Evolutionary conservation across 768 basidiomycete species (phyloP), one percentile per base, ranked within the genome.

Genomic region (Tricholoma hemisulphureum): DNA sequence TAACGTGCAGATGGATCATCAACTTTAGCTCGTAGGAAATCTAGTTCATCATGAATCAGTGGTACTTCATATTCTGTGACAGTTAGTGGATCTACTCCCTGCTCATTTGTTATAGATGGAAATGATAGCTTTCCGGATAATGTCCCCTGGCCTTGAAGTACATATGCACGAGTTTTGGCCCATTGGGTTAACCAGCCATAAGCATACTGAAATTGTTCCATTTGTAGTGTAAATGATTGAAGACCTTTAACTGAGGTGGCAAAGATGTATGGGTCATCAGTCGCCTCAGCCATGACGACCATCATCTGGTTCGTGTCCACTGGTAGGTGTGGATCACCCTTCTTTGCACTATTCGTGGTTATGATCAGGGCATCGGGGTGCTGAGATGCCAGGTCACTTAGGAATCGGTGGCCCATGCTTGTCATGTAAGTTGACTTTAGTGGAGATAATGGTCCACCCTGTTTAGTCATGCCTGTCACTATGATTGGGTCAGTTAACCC

Each of bases 101-200:
- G 41, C 2, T 10, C 34, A 5, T 39, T 39, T 18, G 37, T 39
- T 18, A 39, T 39, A 18, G 37, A 39, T 6, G 4, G n/a, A 9
- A 39, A 18, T 11, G 23, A 52, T 1, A 7, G 35, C 43, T 23
- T 60, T 32, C 32, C n/a, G 0, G 26, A 35, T 20, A 14, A 11
- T 24, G 28, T 16, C 9, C 41, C 21, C 3, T 11, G 21, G 20
- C 31, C 9, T 18, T 51, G 51, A 24, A 65, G 54, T 2, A 63
- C 32, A 31, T 66, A 63, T 0, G 53, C 45, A 32, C 28, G 45
- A 7, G 61, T 56, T 56, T 65, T 66, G 6, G 37, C 6, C 63
- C 65, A 66, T 18, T 65, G 59, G 0, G 64, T 63, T 6, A 63
- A 26, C 59, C 62, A 63, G 4, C 61, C 64, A 26, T 64, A 61